Evolutionary conservation across 225 moss, liverwort and hornwort species (phyloP), one percentile per base, ranked within the genome.

Genomic region (Pseudisothecium myosuroides): DNA sequence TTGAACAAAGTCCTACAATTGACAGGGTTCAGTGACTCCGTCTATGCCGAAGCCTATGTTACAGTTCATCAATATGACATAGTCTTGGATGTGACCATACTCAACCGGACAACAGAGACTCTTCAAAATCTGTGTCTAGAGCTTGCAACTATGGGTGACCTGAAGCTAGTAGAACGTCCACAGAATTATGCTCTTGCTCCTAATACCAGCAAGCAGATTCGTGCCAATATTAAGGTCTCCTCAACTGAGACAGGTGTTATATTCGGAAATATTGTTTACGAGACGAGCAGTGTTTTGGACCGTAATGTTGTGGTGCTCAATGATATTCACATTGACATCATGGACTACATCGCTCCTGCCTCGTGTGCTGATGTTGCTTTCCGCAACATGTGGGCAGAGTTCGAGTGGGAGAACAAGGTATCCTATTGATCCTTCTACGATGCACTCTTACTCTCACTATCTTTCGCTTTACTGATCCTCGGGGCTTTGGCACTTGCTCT

Each of bases 351-450:
- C 72, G 96, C 98, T 66, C 98, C 98, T 87, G 98, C 98, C 76
- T 98, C 98, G 26, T 98, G 98, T 89, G 92, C 98, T 55, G 98
- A 98, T 91, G 96, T 98, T 59, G 95, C 98, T 86, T 98, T 98
- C 97, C 95, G 98, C 87, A 98, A 97, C 80, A 98, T 98, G 98
- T 98, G 98, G 98, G 98, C 98, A 31, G 98, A 98, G 89, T 98
- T 98, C 64, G 98, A 98, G 92, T 98, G 98, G 98, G 98, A 98
- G 92, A 98, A 98, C 90, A 98, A 98, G 98, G 97, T 97, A 90
- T 49, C 56, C 26, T 80, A 37, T 29, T 37, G 43, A 43, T 81
- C 65, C 24, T 81, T 78, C 58, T 49, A 31, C 31, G 50, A 71
- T 86, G 24, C 17, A 39, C 23, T 63, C 39, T 52, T 55, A 31